These are phyloP conservation scores for Neoboletus brunneissimus DNA, from an alignment of 768 basidiomycete genomes.

Conservation along the genomic window DNA sequence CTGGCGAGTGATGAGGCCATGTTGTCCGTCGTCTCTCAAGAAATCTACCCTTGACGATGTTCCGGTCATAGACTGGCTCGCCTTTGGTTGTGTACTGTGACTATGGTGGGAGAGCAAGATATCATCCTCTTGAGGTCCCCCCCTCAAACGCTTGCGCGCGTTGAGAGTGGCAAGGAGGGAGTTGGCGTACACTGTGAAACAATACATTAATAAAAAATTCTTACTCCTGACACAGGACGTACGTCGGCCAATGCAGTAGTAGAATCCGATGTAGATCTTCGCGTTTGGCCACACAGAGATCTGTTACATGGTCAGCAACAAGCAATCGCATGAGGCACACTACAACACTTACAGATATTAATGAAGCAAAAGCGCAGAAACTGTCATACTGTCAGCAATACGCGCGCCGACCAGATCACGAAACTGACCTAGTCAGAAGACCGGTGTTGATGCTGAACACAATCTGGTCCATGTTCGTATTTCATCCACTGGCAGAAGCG, in stretches of 20 bases:
- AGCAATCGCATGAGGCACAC: neutral
- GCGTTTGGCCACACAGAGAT: slow-evolving; percentile 46
- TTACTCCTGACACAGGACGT: slow-evolving; percentile 23
- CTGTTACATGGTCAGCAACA: slow-evolving; percentile 26
- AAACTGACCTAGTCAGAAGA: slow-evolving; percentile 31
- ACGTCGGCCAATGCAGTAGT: slow-evolving; percentile 59
- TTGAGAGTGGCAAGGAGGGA: slow-evolving; percentile 61
- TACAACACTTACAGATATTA: slow-evolving; percentile 41
- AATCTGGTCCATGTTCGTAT: slow-evolving; percentile 33
- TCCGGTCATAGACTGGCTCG: neutral
- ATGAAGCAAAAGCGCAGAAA: slow-evolving; percentile 52
- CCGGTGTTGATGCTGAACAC: slow-evolving; percentile 50
- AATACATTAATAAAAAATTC: neutral
- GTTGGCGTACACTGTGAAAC: slow-evolving; percentile 51
- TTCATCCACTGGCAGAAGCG: neutral
- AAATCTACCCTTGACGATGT: slow-evolving; percentile 6
- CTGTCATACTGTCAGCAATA: slow-evolving; percentile 23
- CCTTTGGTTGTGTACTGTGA: slow-evolving; percentile 4
- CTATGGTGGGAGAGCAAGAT: slow-evolving; percentile 18
- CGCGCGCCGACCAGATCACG: neutral
- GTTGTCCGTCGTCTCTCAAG: too few species aligned
- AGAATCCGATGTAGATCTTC: slow-evolving; percentile 58
- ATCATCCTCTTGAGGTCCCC: slow-evolving; percentile 2
- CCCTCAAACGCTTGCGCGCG: slow-evolving; percentile 47
- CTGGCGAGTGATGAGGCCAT: slow-evolving; percentile 3